A percentile compares a stretch with the other conserved stretches of the same genome.
These are phyloP conservation scores for Yarrowia deformans DNA, from an alignment of 805 yeast species.

Conservation along the genomic window DNA sequence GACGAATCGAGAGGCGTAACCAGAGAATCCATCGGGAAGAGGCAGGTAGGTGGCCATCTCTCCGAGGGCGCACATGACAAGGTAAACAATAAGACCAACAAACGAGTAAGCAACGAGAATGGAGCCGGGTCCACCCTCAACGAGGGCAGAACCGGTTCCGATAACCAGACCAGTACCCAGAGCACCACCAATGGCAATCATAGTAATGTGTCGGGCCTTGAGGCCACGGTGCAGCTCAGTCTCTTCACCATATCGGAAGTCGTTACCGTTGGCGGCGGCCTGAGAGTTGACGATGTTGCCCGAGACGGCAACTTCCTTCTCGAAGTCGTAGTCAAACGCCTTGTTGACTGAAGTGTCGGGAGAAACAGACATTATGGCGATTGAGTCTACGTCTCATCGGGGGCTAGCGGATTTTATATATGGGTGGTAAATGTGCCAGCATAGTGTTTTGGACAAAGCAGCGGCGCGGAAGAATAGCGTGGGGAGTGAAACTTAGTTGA, in stretches of 20 bases:
- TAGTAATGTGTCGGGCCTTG: constrained; percentile 67
- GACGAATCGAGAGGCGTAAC: constrained; percentile 68
- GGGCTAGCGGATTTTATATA: constrained; percentile 23
- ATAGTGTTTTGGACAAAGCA: constrained; percentile 13
- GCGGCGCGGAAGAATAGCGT: constrained; percentile 38
- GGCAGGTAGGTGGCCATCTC: constrained; percentile 75
- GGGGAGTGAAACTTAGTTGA: constrained; percentile 37
- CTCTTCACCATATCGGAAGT: constrained; percentile 37
- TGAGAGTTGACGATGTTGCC: constrained; percentile 36
- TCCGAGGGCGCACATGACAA: constrained; percentile 72
- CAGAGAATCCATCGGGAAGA: constrained; percentile 68
- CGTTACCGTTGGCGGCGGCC: constrained; percentile 35
- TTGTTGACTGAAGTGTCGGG: constrained; percentile 36
- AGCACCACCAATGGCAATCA: constrained; percentile 86
- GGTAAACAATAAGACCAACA: constrained; percentile 74
- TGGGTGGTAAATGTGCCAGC: constrained; percentile 5
- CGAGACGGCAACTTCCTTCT: constrained; percentile 35
- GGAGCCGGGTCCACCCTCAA: constrained; percentile 69
- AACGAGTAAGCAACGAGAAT: constrained; percentile 67
- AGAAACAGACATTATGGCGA: constrained; percentile 36
- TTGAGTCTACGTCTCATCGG: not conserved
- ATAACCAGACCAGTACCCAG: constrained; percentile 81
- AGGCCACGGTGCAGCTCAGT: constrained; percentile 49
- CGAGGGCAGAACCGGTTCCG: constrained; percentile 75
- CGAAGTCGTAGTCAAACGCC: constrained; percentile 37